Evolutionary conservation across 805 yeast species (phyloP).

Genomic region (Starmerella davenportii): DNA sequence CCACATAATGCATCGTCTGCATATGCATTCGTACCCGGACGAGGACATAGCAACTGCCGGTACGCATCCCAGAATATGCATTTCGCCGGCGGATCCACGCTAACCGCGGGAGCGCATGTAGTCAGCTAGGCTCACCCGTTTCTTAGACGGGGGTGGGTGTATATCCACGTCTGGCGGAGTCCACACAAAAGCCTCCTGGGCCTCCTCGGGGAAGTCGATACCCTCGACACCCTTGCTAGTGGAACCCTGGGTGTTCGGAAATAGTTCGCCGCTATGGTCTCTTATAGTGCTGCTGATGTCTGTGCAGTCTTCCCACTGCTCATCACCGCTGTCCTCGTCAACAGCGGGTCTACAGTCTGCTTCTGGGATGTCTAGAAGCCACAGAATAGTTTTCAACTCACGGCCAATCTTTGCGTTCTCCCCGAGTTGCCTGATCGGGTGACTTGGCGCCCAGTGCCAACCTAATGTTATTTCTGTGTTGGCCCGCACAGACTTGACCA

Average conservation of each 20-base stretch:
- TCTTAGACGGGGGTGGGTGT: slow-evolving; percentile 10
- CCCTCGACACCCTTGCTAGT: background rate
- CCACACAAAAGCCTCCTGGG: background rate
- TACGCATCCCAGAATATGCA: background rate
- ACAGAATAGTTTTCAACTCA: slow-evolving; percentile 1
- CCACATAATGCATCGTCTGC: background rate
- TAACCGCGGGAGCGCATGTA: slow-evolving; percentile 11
- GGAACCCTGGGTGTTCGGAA: background rate
- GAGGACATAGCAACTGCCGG: background rate
- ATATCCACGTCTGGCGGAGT: background rate
- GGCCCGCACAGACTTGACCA: slow-evolving; percentile 37
- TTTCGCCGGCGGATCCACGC: background rate
- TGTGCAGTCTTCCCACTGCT: slow-evolving; percentile 8
- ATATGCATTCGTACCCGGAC: background rate
- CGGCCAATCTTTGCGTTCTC: background rate
- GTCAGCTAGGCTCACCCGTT: slow-evolving; percentile 15
- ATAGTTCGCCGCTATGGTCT: background rate
- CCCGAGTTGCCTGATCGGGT: slow-evolving; percentile 45
- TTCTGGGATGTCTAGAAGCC: slow-evolving; percentile 7
- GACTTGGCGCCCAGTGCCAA: slow-evolving; percentile 79
- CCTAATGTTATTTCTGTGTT: slow-evolving; percentile 61
- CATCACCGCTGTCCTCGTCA: slow-evolving; percentile 1
- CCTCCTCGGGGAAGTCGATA: background rate
- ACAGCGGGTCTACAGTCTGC: slow-evolving; percentile 4
- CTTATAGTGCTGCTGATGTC: background rate